These are phyloP conservation scores for Phytophthora chlamydospora DNA, from an alignment of 352 stramenopile genomes.

Conservation along the genomic window DNA sequence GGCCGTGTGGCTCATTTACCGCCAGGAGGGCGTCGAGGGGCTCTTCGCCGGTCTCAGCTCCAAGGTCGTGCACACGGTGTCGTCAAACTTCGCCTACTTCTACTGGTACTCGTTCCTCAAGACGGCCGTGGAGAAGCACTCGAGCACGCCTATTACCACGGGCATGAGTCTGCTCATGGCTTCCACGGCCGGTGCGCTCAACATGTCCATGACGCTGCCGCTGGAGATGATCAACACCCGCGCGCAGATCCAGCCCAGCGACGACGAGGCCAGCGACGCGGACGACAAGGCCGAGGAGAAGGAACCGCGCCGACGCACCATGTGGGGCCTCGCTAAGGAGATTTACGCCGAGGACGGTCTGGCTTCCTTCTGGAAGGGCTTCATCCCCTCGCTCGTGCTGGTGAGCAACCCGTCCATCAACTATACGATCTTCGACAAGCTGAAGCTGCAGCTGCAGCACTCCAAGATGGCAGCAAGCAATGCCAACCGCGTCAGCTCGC, in stretches of 20 bases:
- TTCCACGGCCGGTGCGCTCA: conserved; percentile 81
- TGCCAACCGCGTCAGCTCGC: conserved; percentile 44
- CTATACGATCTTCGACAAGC: conserved; percentile 88
- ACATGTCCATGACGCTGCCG: conserved; percentile 88
- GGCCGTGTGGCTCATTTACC: conserved; percentile 72
- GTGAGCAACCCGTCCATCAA: conserved; percentile 91
- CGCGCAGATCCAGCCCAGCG: conserved; percentile 70
- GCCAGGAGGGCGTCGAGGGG: conserved; percentile 60
- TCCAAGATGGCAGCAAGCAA: conserved; percentile 53
- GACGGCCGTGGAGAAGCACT: conserved; percentile 56
- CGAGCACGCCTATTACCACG: conserved; percentile 54
- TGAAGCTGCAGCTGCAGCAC: conserved; percentile 74
- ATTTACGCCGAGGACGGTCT: conserved; percentile 79
- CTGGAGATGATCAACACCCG: conserved; percentile 90
- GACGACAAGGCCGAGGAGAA: conserved; percentile 38
- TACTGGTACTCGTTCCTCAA: conserved; percentile 90
- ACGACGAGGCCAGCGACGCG: conserved; percentile 48
- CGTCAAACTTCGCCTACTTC: conserved; percentile 86
- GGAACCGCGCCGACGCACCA: conserved; percentile 41
- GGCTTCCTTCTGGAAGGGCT: conserved; percentile 88
- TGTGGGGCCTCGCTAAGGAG: conserved; percentile 52
- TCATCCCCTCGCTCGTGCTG: conserved; percentile 86
- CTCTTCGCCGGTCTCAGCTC: conserved; percentile 76
- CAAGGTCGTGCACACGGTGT: conserved; percentile 78
- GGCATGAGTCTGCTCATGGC: conserved; percentile 78